phyloP scores from a whole-genome alignment of 202 grass and related monocot genomes.

The Schoenoplectus tabernaemontani region DNA sequence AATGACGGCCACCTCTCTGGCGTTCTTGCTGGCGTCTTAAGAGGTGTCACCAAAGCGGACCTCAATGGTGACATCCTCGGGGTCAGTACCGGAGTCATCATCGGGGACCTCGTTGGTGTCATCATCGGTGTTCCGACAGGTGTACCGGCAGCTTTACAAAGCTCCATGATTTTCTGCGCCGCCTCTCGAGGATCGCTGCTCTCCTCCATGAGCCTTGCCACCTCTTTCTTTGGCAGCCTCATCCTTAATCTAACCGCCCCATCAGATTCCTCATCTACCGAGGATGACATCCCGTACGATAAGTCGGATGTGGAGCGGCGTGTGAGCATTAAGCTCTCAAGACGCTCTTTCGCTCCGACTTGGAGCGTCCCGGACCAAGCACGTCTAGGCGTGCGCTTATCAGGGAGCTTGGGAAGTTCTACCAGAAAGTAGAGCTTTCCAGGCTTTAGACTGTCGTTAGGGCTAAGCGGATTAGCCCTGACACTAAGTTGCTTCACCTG shows the following conservation, averaged over 20 bases:
- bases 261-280: constrained; percentile 30
- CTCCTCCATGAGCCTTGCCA: constrained; percentile 78
- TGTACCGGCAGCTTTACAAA: constrained; percentile 38
- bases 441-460: constrained; percentile 45
- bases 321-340: constrained; percentile 87
- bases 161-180: constrained; percentile 87
- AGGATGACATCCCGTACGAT: constrained; percentile 31
- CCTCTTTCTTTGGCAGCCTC: constrained; percentile 77
- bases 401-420: constrained; percentile 38
- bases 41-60: constrained; percentile 9
- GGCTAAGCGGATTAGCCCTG: constrained; percentile 42
- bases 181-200: constrained; percentile 60
- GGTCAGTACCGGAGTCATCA: constrained; percentile 40
- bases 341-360: constrained; percentile 69
- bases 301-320: constrained; percentile 80
- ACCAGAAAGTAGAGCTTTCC: constrained; percentile 86
- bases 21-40: constrained; percentile 28
- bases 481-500: constrained; percentile 71
- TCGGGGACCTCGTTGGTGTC: not conserved
- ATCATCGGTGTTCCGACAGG: constrained; percentile 3
- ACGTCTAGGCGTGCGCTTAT: constrained; percentile 13
- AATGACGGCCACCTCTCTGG: constrained; percentile 46
- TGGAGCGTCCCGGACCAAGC: constrained; percentile 81
- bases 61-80: constrained; percentile 35
- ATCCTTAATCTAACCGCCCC: constrained; percentile 44